A percentile compares a stretch with the other conserved stretches of the same genome.
Conservation (phyloP, 768 basidiomycete species). For the Pleurotus tuber-regium region DNA sequence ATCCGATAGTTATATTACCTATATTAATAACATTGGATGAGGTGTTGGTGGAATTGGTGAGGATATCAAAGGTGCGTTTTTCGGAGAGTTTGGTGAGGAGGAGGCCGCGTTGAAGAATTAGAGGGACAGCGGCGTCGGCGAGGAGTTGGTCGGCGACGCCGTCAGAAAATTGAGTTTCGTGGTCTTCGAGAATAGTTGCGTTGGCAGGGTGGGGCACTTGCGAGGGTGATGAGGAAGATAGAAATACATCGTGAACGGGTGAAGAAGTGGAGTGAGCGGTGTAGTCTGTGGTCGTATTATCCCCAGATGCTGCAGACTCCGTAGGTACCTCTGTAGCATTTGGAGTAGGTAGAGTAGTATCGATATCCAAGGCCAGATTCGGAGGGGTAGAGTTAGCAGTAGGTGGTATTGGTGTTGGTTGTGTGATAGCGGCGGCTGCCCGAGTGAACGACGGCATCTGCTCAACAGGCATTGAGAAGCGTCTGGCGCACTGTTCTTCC, state of each 20-base stretch:
- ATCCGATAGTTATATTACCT: neutral
- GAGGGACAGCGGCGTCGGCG: conserved; percentile 1
- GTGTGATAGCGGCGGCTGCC: neutral
- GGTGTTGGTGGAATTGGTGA: neutral
- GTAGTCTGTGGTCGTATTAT: neutral
- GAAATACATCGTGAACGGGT: neutral
- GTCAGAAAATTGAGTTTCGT: neutral
- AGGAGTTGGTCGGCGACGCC: conserved; percentile 2
- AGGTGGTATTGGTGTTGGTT: no score
- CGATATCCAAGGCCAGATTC: neutral
- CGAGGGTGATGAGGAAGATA: neutral
- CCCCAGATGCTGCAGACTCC: no score
- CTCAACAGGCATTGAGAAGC: neutral
- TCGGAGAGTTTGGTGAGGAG: conserved; percentile 5
- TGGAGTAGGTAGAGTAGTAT: neutral
- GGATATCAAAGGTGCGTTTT: conserved; percentile 4
- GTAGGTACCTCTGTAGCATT: no score
- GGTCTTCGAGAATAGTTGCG: neutral
- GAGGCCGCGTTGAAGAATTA: conserved; percentile 4
- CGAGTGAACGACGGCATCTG: conserved; percentile 3
- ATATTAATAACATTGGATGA: no score
- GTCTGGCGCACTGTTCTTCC: conserved; percentile 1
- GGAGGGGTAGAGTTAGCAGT: neutral
- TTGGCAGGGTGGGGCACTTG: neutral
- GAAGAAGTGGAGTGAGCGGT: neutral